Percentiles rank a stretch among this genome's conserved stretches.
Conservation (phyloP, 169 alveolate species). For the Ichthyophthirius multifiliis region DNA sequence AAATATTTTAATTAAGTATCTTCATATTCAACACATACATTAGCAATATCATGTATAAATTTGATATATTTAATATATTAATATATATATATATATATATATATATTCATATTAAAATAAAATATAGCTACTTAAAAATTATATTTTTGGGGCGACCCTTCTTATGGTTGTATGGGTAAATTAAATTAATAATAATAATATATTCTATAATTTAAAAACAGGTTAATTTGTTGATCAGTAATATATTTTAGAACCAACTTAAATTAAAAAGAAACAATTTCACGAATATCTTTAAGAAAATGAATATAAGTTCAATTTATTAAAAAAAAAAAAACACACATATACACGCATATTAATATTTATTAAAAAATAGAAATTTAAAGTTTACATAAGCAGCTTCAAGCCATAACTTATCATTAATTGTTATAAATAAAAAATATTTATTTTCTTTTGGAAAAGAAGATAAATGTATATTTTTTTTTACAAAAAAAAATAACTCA, state of each 20-base stretch:
- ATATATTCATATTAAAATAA: too few species aligned
- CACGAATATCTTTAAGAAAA: neutral
- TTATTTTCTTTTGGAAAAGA: neutral
- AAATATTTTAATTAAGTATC: neutral
- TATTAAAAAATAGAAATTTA: neutral
- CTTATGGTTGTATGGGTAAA: neutral
- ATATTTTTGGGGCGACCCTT: neutral
- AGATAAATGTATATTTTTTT: neutral
- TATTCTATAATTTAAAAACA: neutral
- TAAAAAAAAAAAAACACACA: neutral
- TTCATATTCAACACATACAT: neutral
- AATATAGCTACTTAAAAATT: neutral
- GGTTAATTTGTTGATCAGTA: too few species aligned
- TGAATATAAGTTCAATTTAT: neutral
- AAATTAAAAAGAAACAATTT: neutral
- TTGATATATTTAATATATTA: neutral
- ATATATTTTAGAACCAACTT: too few species aligned
- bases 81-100: neutral
- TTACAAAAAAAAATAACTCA: neutral
- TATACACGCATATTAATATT: too few species aligned
- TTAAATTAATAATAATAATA: neutral
- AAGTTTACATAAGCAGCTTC: neutral
- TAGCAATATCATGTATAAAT: slow-evolving; percentile 2
- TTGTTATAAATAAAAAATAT: neutral
- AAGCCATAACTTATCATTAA: neutral